Base-by-base conservation (phyloP, 306 rosid species). In the Cicer arietinum region DNA sequence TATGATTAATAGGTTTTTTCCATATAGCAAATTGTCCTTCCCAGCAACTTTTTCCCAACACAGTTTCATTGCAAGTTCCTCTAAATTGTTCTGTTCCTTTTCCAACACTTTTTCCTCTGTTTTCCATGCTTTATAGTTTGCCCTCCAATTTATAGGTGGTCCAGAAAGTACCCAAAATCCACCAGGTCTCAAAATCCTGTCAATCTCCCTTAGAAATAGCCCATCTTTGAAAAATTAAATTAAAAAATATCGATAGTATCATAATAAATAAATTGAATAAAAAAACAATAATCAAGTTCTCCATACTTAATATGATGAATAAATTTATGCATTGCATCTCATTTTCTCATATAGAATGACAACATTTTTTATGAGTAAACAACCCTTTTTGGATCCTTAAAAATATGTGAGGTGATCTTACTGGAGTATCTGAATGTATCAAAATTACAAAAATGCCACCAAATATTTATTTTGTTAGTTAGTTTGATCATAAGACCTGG, bases 161-260 rank as follows among this genome's bases (percentile, higher is more conserved):
- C 92, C 92, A 70, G 92, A 88, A 62, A 88, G 64, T 11, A 84
- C 84, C 92, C 92, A 88, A 67, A 84, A 88, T 52, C 92, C 92
- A 53, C 92, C 92, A 4, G 88, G 92, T 45, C 82, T 75, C 75
- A 88, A 44, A 74, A 88, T 16, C 25, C 89, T 81, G 59, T 88
- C 89, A 67, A 88, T 76, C 77, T 88, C 92, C 71, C 76, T 76
- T 25, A 88, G 75, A 60, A 85, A 85, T 8, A 81, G 59, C 18
- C 89, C 92, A 85, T 81, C 92, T 88, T 40, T 8, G 18, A 63
- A 12, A 40, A 84, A 46, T 67, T 70, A 20, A 48, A 18, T 50
- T 71, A 45, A 51, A 37, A 37, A 51, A 14, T 39, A 61, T 80
- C 73, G 45, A 69, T 52, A 37, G 8, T 64, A 43, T 42, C 22